Conservation (phyloP, 371 early-diverging fungal species). For the Syncephalastrum sp. region DNA sequence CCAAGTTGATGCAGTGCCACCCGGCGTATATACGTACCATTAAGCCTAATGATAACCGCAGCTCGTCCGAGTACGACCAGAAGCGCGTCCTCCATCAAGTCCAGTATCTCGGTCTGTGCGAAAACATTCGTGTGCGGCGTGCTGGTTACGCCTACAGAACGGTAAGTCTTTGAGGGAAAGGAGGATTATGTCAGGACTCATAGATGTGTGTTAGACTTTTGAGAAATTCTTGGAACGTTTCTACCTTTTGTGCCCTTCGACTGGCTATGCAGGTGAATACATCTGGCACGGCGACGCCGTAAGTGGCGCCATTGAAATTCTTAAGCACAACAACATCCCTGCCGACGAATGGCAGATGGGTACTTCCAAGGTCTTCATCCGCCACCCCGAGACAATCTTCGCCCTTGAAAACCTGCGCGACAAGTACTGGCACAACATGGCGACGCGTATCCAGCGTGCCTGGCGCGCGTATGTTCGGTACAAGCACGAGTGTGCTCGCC, state of each 20-base stretch:
- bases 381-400: slow-evolving; percentile 95
- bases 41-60: slow-evolving; percentile 96
- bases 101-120: slow-evolving; percentile 93
- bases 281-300: slow-evolving; percentile 86
- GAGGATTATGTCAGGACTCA: background rate
- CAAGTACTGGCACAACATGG: slow-evolving; percentile 96
- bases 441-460: slow-evolving; percentile 90
- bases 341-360: slow-evolving; percentile 96
- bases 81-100: slow-evolving; percentile 95
- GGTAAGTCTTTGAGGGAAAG: slow-evolving; percentile 15
- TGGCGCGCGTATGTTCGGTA: slow-evolving; percentile 81
- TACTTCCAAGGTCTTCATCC: slow-evolving; percentile 90
- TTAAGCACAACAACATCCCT: slow-evolving; percentile 84
- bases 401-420: slow-evolving; percentile 91
- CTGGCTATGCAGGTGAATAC: slow-evolving; percentile 84
- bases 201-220: slow-evolving; percentile 26
- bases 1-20: slow-evolving; percentile 90
- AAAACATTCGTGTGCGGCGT: slow-evolving; percentile 96
- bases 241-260: slow-evolving; percentile 75
- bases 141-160: slow-evolving; percentile 93
- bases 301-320: slow-evolving; percentile 70
- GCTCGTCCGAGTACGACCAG: slow-evolving; percentile 86
- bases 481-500: slow-evolving; percentile 71
- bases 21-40: slow-evolving; percentile 99
- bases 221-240: slow-evolving; percentile 58